Base-by-base conservation (phyloP, 2,329 filamentous ascomycete species). In the Penicillium sp. region DNA sequence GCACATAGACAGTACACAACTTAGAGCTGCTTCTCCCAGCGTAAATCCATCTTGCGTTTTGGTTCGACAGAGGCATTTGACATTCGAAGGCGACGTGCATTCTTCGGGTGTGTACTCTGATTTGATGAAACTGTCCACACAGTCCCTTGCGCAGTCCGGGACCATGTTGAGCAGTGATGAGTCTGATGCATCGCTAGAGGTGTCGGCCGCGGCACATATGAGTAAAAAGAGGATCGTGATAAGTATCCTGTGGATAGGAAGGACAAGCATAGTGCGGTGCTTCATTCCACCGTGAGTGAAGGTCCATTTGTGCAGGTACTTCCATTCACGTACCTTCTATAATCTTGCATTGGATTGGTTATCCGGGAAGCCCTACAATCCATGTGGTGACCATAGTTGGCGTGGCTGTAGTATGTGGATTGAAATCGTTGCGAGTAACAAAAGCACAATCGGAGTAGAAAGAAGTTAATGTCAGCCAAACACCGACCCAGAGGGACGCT, bases 21-120 rank as follows among this genome's bases (percentile, higher is more conserved):
- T 82, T 57, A 90, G 72, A 4, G 84, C 86, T 10, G 81, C 88
- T 72, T 91, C 88, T n/a, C 87, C 88, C 45, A 90, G 65, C 1
- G 88, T 90, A 62, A 85, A 87, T 9, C 85, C 86, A 29, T 81
- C 81, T 11, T 70, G 72, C 8, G 86, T 86, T 32, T 77, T 76
- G 54, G 79, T 77, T 36, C 80, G 79, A 69, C 88, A 92, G 6
- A 91, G 77, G 61, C 86, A 90, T 63, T 79, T 73, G 60, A 90
- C 68, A 24, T 85, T 78, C 10, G 80, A 77, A 13, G 73, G 72
- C 32, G 71, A 66, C 29, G 77, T 45, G 69, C 66, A 46, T 69
- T 72, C 18, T 68, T 63, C 34, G 78, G 77, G 65, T 7, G 55
- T 56, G 36, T 83, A 89, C 68, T 87, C 85, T 57, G 77, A 74